phyloP scores from a whole-genome alignment of 768 basidiomycete species.

The Ramaria sp. region DNA sequence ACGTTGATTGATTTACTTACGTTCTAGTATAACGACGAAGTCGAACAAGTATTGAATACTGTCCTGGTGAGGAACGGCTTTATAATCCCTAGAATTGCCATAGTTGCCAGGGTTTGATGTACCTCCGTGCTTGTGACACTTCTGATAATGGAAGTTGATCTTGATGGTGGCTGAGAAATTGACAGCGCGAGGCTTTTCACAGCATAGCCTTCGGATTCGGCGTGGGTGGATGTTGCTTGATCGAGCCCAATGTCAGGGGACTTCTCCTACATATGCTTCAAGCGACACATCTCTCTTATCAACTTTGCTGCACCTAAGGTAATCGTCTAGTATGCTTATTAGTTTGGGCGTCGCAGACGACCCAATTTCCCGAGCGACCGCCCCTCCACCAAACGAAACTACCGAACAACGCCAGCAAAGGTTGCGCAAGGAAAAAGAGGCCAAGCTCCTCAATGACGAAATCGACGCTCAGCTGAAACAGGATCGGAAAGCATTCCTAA shows the following conservation, averaged over 20 bases:
- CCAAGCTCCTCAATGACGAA: conserved; percentile 38
- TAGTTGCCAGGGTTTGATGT: not conserved
- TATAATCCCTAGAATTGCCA: too few relatives aligned
- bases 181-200: not conserved
- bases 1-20: too few relatives aligned
- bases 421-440: conserved; percentile 34
- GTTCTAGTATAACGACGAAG: too few relatives aligned
- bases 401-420: conserved; percentile 30
- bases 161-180: not conserved
- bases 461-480: conserved; percentile 42
- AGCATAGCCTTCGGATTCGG: not conserved
- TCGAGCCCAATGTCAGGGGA: not conserved
- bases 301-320: not conserved
- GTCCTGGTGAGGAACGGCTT: too few relatives aligned
- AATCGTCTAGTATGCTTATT: not conserved
- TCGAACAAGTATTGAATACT: too few relatives aligned
- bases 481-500: conserved; percentile 25
- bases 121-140: not conserved
- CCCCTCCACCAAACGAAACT: conserved; percentile 45
- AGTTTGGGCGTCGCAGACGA: conserved; percentile 28
- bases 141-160: not conserved
- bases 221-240: not conserved
- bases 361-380: conserved; percentile 46
- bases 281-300: not conserved
- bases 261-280: not conserved